Evolutionary conservation across 2,329 filamentous ascomycete species (phyloP).

Genomic region (Ascochyta lentis): DNA sequence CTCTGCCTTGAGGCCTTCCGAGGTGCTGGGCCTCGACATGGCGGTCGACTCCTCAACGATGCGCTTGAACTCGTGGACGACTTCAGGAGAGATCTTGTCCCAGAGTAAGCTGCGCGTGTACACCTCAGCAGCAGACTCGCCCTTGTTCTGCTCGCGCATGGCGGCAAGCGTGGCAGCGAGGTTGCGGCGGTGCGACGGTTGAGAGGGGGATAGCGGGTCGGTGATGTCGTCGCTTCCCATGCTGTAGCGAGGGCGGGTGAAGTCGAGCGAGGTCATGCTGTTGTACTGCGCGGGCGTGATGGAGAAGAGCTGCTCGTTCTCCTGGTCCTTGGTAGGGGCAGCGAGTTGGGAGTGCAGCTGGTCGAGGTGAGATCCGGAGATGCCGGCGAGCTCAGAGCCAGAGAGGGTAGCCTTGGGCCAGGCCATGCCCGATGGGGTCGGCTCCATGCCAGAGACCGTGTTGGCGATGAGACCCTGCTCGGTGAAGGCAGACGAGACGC

Average conservation of each 20-base stretch:
- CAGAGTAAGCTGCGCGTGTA: slow-evolving; percentile 92
- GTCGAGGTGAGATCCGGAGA: slow-evolving; percentile 47
- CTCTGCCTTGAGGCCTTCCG: slow-evolving; percentile 44
- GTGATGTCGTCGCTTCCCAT: slow-evolving; percentile 56
- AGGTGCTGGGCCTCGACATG: slow-evolving; percentile 44
- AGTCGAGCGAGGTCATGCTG: slow-evolving; percentile 77
- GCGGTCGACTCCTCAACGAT: slow-evolving; percentile 78
- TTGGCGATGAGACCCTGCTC: slow-evolving; percentile 61
- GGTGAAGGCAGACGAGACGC: slow-evolving; percentile 57
- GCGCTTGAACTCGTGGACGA: slow-evolving; percentile 89
- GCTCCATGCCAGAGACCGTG: slow-evolving; percentile 49
- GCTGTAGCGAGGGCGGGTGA: slow-evolving; percentile 60
- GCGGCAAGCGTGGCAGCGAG: slow-evolving; percentile 80
- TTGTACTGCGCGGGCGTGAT: slow-evolving; percentile 89
- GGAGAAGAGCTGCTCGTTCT: slow-evolving; percentile 86
- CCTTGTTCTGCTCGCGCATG: slow-evolving; percentile 75
- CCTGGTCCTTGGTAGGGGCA: slow-evolving; percentile 78
- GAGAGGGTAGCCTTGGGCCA: slow-evolving; percentile 49
- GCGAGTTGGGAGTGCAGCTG: slow-evolving; percentile 56
- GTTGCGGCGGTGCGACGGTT: slow-evolving; percentile 70
- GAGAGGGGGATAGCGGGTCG: slow-evolving; percentile 48
- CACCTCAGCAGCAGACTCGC: slow-evolving; percentile 78
- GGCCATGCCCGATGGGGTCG: slow-evolving; percentile 45
- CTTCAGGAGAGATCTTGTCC: slow-evolving; percentile 91
- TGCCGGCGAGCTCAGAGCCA: slow-evolving; percentile 45